Evolutionary conservation across 2,329 filamentous ascomycete genomes (phyloP).

Genomic region (Ophiostoma sp.): DNA sequence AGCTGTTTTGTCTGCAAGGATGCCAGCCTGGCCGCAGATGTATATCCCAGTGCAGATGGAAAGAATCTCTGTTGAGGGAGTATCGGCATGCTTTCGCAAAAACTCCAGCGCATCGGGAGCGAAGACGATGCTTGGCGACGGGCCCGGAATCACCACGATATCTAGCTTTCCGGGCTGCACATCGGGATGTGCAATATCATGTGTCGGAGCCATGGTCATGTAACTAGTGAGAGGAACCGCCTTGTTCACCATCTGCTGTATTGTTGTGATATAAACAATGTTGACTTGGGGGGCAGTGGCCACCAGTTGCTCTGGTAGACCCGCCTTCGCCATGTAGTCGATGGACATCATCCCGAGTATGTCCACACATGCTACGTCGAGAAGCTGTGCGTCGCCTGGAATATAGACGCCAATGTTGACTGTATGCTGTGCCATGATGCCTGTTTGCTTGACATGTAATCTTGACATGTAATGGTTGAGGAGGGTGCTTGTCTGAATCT

Average conservation of each 20-base stretch:
- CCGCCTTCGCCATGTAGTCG: neutral
- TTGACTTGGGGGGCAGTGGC: neutral
- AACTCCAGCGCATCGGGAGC: neutral
- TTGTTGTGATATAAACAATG: neutral
- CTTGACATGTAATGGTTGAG: neutral
- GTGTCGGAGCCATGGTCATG: neutral
- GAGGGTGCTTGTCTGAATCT: neutral
- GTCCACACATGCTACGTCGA: neutral
- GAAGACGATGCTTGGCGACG: neutral
- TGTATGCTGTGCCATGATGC: neutral
- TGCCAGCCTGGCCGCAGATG: neutral
- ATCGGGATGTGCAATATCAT: neutral
- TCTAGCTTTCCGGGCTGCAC: constrained; percentile 2
- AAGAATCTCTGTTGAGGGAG: neutral
- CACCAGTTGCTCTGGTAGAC: neutral
- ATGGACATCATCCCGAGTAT: neutral
- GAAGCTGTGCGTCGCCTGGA: neutral
- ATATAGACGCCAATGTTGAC: neutral
- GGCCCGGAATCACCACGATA: neutral
- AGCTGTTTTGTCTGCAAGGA: neutral
- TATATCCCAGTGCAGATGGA: neutral
- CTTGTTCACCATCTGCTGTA: neutral
- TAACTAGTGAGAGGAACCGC: neutral
- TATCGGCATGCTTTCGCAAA: neutral
- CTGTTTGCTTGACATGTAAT: neutral